Base-by-base conservation (phyloP, 192 early-diverging fungal genomes). In the Cladochytrium replicatum region DNA sequence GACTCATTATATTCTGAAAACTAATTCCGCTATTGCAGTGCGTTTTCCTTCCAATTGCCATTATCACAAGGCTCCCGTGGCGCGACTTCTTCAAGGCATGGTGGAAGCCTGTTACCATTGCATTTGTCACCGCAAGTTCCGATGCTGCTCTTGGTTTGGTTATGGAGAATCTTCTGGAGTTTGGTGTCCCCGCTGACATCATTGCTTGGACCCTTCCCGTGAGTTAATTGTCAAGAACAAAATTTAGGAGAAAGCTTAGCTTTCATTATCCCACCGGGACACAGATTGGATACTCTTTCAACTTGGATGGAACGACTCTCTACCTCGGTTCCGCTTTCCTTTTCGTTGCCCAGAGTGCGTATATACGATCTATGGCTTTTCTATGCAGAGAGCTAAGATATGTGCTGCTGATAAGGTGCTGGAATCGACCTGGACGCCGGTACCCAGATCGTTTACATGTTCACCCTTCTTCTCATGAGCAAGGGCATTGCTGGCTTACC, bases 271-370 rank as follows among this genome's bases (percentile, higher is more conserved):
- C n/a, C n/a, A n/a, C n/a, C n/a, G n/a, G n/a, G n/a, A n/a, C n/a
- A n/a, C n/a, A n/a, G n/a, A n/a, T 78, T 11, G 84, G 84, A 6
- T 87, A 87, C 64, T 78, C 78, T 3, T 87, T 87, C 55, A 87
- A 87, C 56, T 58, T 87, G 43, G 84, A 87, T 48, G 84, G 84
- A 2, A 82, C 82, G 4, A 84, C 83, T 25, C 54, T 87, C 23
- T 84, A 86, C 49, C 71, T 86, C n/a, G 67, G 77, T 26, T 49
- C 78, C 26, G 83, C 83, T 2, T 45, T 68, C 15, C 58, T 86
- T 29, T 87, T 86, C 55, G 70, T 67, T 46, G 83, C 83, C n/a
- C 84, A 87, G 52, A n/a, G n/a, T n/a, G n/a, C n/a, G n/a, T n/a
- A n/a, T n/a, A n/a, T n/a, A n/a, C n/a, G n/a, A n/a, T n/a, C n/a